Conservation (phyloP, 805 yeast genomes). For the Yarrowia hollandica region DNA sequence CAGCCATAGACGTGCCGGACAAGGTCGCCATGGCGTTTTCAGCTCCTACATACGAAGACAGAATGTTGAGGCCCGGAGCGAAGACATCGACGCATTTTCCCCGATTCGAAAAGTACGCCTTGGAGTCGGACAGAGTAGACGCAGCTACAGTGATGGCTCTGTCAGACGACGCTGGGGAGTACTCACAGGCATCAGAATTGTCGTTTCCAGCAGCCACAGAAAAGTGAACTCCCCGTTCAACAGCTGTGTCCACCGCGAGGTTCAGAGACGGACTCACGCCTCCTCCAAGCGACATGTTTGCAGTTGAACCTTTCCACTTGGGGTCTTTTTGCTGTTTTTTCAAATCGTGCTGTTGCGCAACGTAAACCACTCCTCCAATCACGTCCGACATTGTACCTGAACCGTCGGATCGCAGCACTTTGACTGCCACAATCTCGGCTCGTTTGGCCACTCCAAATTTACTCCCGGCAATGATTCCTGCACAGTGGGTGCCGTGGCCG, state of each 20-base stretch:
- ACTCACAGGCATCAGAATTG: slow-evolving; percentile 57
- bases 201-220: slow-evolving; percentile 68
- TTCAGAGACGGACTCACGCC: slow-evolving; percentile 57
- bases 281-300: slow-evolving; percentile 64
- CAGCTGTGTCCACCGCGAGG: slow-evolving; percentile 60
- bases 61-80: slow-evolving; percentile 58
- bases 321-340: slow-evolving; percentile 44
- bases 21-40: slow-evolving; percentile 51
- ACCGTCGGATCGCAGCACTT: slow-evolving; percentile 60
- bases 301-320: slow-evolving; percentile 58
- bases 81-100: slow-evolving; percentile 55
- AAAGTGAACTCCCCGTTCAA: slow-evolving; percentile 55
- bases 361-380: slow-evolving; percentile 61
- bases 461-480: slow-evolving; percentile 61
- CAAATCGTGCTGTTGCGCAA: slow-evolving; percentile 51
- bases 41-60: slow-evolving; percentile 57
- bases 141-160: slow-evolving; percentile 55
- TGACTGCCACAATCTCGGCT: slow-evolving; percentile 58
- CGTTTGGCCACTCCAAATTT: slow-evolving; percentile 62
- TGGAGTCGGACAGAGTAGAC: slow-evolving; percentile 47
- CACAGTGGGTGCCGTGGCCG: slow-evolving; percentile 69
- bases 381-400: slow-evolving; percentile 62
- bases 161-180: slow-evolving; percentile 59
- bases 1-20: slow-evolving; percentile 68
- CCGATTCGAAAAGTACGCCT: slow-evolving; percentile 55